These are phyloP conservation scores for Kuraishia cidri DNA, from an alignment of 805 yeast species.

Conservation along the genomic window DNA sequence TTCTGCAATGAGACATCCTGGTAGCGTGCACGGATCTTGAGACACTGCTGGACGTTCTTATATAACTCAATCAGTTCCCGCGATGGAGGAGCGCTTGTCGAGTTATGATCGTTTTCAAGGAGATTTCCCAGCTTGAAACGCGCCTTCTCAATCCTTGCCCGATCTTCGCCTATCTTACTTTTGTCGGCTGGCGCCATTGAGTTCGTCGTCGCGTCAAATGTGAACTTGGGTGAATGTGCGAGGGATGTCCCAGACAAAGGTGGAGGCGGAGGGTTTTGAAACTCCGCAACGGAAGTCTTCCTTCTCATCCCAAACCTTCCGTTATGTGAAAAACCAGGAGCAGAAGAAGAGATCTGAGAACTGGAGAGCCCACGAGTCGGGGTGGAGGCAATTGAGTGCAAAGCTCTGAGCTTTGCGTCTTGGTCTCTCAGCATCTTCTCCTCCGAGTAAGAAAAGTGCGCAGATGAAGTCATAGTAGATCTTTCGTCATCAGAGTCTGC, in stretches of 20 bases:
- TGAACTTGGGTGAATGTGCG: constrained; percentile 7
- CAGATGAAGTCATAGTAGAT: not conserved
- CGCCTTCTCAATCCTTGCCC: constrained; percentile 6
- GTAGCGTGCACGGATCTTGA: constrained; percentile 71
- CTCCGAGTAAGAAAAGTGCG: constrained; percentile 59
- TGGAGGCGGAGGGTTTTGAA: constrained; percentile 5
- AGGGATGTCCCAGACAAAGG: constrained; percentile 11
- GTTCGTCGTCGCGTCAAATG: constrained; percentile 19
- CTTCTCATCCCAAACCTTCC: constrained; percentile 9
- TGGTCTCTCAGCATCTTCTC: constrained; percentile 57
- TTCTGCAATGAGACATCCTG: constrained; percentile 64
- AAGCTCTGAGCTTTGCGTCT: constrained; percentile 57
- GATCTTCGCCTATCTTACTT: constrained; percentile 4
- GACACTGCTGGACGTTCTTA: constrained; percentile 53
- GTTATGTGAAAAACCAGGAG: not conserved
- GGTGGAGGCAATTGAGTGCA: constrained; percentile 31
- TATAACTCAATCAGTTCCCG: constrained; percentile 60
- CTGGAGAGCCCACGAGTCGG: constrained; percentile 15
- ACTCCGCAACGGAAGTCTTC: constrained; percentile 24
- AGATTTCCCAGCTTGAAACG: constrained; percentile 35
- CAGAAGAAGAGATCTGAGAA: constrained; percentile 14
- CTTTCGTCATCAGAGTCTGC: not conserved
- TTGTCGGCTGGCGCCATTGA: constrained; percentile 10
- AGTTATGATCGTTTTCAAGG: constrained; percentile 37
- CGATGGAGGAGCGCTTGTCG: constrained; percentile 50